phyloP scores from a whole-genome alignment of 2,329 filamentous ascomycete species.

The Taxawa tesnikishii region DNA sequence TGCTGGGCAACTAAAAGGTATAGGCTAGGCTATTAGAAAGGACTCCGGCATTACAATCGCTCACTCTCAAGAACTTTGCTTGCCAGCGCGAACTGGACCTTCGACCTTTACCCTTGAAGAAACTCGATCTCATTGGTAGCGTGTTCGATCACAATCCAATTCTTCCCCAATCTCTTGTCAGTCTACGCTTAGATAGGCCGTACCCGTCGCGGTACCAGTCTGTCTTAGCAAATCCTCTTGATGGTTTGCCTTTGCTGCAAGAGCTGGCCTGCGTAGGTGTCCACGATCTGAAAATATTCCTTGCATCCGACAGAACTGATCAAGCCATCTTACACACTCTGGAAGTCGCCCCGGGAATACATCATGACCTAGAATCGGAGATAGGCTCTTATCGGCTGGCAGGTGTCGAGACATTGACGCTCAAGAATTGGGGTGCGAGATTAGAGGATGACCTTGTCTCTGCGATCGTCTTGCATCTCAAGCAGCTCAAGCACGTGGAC shows the following conservation, averaged over 20 bases:
- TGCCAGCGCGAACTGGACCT: conserved; percentile 1
- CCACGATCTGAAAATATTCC: conserved; percentile 3
- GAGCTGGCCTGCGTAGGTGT: conserved; percentile 4
- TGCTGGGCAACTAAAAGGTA: too few relatives aligned
- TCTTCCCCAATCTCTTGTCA: conserved; percentile 1
- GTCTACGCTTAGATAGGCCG: conserved; percentile 1
- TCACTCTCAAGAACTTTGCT: conserved; percentile 3
- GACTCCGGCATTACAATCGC: conserved; percentile 4
- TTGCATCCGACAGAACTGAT: conserved; percentile 1
- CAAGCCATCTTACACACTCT: conserved; percentile 1
- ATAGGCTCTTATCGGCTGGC: too few relatives aligned
- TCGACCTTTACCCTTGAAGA: conserved; percentile 2
- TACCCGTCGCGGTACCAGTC: not conserved
- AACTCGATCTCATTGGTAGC: conserved; percentile 1
- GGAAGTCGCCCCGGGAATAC: conserved; percentile 2
- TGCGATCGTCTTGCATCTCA: conserved; percentile 4
- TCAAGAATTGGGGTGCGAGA: conserved; percentile 1
- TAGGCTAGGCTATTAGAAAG: too few relatives aligned
- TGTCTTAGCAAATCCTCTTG: not conserved
- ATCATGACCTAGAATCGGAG: conserved; percentile 2
- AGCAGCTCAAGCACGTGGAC: conserved; percentile 18
- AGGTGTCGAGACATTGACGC: too few relatives aligned
- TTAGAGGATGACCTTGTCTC: conserved; percentile 5
- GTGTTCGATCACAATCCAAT: conserved; percentile 1
- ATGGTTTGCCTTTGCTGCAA: conserved; percentile 3